Percentiles rank a stretch among this genome's conserved stretches.
Evolutionary conservation across 202 grass and related monocot genomes (phyloP).

Genomic region (Zoysia matrella): DNA sequence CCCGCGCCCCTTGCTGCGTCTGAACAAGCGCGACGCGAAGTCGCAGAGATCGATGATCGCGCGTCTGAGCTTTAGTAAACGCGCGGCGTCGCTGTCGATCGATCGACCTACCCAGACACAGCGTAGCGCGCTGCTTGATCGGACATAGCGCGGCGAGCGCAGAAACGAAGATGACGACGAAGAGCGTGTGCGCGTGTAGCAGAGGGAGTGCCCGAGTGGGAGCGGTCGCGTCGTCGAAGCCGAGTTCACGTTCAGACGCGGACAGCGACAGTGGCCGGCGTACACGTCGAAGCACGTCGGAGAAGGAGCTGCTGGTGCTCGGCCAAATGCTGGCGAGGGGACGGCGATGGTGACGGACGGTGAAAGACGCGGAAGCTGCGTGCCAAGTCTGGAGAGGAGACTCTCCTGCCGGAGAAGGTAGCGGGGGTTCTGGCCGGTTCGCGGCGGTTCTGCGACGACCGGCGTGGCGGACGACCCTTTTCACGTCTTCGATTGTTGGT

Average conservation of each 20-base stretch:
- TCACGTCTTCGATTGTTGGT: neutral
- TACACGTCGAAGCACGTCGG: too few relatives aligned
- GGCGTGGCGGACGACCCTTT: neutral
- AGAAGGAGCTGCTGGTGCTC: too few relatives aligned
- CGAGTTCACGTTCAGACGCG: conserved; percentile 25
- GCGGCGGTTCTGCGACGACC: neutral
- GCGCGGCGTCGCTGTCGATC: conserved; percentile 21
- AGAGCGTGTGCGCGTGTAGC: neutral
- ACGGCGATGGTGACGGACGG: neutral
- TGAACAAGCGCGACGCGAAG: neutral
- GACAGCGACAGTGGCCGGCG: neutral
- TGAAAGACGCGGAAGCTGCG: neutral
- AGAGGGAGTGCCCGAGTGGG: neutral
- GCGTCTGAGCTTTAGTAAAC: neutral
- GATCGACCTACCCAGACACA: too few relatives aligned
- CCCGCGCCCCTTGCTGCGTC: neutral
- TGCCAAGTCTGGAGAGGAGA: neutral
- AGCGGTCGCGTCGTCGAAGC: conserved; percentile 8
- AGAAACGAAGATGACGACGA: conserved; percentile 13
- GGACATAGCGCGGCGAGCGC: neutral
- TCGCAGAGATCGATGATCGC: neutral
- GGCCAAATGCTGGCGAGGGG: neutral
- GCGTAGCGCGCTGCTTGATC: neutral
- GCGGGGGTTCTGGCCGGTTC: neutral
- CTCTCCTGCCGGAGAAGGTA: neutral